Percentiles rank a stretch among this genome's conserved stretches.
These are phyloP conservation scores for Neopestalotiopsis sp. DNA, from an alignment of 2,329 filamentous ascomycete species.

Conservation along the genomic window DNA sequence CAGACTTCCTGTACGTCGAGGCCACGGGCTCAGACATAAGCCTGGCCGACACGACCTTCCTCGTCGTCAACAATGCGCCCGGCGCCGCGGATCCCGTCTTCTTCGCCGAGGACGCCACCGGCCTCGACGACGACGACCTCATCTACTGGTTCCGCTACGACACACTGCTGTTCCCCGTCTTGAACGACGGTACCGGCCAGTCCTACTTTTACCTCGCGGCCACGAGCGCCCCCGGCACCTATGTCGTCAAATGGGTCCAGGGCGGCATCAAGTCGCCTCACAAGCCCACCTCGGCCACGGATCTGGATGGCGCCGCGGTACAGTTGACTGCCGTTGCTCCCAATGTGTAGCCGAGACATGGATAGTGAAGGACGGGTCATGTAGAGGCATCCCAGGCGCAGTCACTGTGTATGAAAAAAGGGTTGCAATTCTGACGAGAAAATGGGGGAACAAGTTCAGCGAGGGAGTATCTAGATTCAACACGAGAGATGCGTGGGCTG, in stretches of 20 bases:
- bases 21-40: background rate
- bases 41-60: constrained; percentile 25
- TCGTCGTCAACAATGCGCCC: constrained; percentile 22
- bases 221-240: constrained; percentile 9
- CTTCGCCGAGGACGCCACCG: constrained; percentile 22
- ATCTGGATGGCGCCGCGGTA: background rate
- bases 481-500: too few relatives aligned
- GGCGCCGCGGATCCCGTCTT: constrained; percentile 19
- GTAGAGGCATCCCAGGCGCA: too few relatives aligned
- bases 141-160: constrained; percentile 23
- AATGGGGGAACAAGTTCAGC: too few relatives aligned
- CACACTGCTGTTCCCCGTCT: constrained; percentile 15
- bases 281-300: background rate
- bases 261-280: background rate
- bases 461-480: too few relatives aligned
- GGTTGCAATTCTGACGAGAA: too few relatives aligned
- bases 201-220: constrained; percentile 17
- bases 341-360: background rate
- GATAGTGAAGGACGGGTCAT: too few relatives aligned
- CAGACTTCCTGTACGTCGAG: constrained; percentile 23
- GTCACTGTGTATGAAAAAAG: too few relatives aligned
- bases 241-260: constrained; percentile 17
- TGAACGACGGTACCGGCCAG: constrained; percentile 7
- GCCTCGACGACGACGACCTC: constrained; percentile 19
- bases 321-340: background rate